phyloP scores from a whole-genome alignment of 179 eudicot genomes.

The Spinacia oleracea region DNA sequence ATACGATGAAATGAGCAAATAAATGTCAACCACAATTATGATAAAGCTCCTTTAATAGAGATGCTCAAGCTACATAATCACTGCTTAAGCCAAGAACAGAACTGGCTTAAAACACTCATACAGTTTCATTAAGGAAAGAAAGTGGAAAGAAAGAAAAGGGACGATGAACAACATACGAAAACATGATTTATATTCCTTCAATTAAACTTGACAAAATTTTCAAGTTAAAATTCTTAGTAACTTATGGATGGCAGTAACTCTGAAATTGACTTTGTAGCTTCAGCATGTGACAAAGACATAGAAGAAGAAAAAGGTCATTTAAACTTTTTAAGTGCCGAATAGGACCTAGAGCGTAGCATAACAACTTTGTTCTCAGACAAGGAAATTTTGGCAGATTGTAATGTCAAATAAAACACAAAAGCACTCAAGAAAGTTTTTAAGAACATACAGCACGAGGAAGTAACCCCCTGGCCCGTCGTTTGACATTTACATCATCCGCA shows the following conservation, averaged over 20 bases:
- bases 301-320: background rate
- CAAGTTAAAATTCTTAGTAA: background rate
- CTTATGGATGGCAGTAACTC: background rate
- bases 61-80: background rate
- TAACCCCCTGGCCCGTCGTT: slow-evolving; percentile 80
- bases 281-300: background rate
- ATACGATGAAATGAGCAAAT: background rate
- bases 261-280: background rate
- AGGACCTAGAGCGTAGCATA: background rate
- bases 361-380: background rate
- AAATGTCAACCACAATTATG: background rate
- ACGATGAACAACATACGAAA: background rate
- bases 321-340: background rate
- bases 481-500: slow-evolving; percentile 80
- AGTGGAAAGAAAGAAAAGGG: background rate
- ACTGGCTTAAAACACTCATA: background rate
- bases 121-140: background rate
- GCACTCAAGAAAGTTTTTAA: slow-evolving; percentile 15
- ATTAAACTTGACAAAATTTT: background rate
- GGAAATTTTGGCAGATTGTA: background rate
- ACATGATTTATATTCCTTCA: background rate
- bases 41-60: background rate
- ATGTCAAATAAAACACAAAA: slow-evolving; percentile 3
- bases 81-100: background rate
- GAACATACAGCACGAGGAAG: slow-evolving; percentile 87